Conservation (phyloP, 306 rosid species). For the Cercis canadensis region DNA sequence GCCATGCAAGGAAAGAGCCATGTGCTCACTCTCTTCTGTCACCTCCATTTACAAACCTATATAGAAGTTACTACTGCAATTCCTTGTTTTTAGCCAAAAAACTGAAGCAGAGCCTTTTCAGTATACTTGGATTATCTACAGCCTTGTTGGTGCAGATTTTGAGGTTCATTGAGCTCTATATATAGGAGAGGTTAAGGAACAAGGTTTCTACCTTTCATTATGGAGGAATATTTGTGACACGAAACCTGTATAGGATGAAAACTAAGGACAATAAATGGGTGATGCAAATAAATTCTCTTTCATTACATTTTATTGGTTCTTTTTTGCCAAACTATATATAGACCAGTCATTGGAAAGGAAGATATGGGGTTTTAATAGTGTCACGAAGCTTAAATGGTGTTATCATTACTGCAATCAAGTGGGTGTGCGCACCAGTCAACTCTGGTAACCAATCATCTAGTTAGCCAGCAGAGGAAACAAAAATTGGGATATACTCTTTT, state of each 20-base stretch:
- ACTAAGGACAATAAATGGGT: slow-evolving; percentile 9
- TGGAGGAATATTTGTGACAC: background rate
- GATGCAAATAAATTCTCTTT: slow-evolving; percentile 20
- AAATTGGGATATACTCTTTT: background rate
- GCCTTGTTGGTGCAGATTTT: slow-evolving; percentile 1
- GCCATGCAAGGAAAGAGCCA: slow-evolving; percentile 46
- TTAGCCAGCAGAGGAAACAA: background rate
- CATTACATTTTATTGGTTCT: slow-evolving; percentile 9
- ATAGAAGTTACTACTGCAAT: background rate
- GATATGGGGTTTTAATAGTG: background rate
- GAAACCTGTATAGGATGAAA: background rate
- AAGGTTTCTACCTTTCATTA: slow-evolving; percentile 8
- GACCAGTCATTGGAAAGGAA: slow-evolving; percentile 7
- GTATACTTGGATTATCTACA: background rate
- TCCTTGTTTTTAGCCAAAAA: background rate
- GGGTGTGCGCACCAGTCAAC: background rate
- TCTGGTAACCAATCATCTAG: slow-evolving; percentile 1
- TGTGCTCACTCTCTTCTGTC: slow-evolving; percentile 75
- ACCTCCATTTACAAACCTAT: slow-evolving; percentile 39
- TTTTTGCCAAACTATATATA: too few species aligned
- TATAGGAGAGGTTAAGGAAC: slow-evolving; percentile 4
- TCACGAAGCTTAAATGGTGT: background rate
- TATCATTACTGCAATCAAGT: slow-evolving; percentile 7
- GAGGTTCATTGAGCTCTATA: background rate
- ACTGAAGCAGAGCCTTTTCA: background rate